Percentiles rank a stretch among this genome's conserved stretches.
phyloP scores from a whole-genome alignment of 140 eudicot species.

The Ambrosia hybrid region DNA sequence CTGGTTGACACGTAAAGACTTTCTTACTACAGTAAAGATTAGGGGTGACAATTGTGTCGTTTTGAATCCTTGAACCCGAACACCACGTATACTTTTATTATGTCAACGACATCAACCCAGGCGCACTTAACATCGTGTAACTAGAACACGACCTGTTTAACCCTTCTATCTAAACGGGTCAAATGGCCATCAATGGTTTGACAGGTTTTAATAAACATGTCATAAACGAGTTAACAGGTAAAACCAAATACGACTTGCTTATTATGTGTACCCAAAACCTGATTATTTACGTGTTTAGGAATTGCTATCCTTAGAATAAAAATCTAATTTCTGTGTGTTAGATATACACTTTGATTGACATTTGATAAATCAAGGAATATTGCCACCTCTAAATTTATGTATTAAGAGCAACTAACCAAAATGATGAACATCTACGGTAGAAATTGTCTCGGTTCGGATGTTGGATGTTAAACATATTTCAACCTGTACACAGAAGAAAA shows the following conservation, averaged over 20 bases:
- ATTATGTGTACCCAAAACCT: too few species aligned
- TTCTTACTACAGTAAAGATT: not conserved
- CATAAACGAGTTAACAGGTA: too few species aligned
- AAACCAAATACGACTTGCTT: too few species aligned
- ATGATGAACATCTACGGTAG: constrained; percentile 83
- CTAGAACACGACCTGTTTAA: too few species aligned
- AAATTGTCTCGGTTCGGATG: constrained; percentile 69
- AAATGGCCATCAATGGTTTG: not conserved
- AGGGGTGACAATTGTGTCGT: too few species aligned
- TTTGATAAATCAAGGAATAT: not conserved
- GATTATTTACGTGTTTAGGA: too few species aligned
- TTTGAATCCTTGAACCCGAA: too few species aligned
- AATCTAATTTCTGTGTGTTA: not conserved
- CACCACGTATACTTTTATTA: too few species aligned
- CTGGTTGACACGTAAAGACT: not conserved
- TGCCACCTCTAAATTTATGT: not conserved
- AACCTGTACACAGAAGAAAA: constrained; percentile 48
- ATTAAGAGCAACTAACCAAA: constrained; percentile 55
- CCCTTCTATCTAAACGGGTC: not conserved
- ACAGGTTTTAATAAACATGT: too few species aligned
- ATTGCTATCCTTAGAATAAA: too few species aligned
- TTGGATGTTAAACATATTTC: constrained; percentile 97
- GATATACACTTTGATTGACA: not conserved
- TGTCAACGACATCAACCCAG: too few species aligned
- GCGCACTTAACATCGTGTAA: too few species aligned